Percentiles rank a stretch among this genome's conserved stretches.
phyloP scores from a whole-genome alignment of 305 asterid genomes.

The Fraxinus xanthoxyloides region DNA sequence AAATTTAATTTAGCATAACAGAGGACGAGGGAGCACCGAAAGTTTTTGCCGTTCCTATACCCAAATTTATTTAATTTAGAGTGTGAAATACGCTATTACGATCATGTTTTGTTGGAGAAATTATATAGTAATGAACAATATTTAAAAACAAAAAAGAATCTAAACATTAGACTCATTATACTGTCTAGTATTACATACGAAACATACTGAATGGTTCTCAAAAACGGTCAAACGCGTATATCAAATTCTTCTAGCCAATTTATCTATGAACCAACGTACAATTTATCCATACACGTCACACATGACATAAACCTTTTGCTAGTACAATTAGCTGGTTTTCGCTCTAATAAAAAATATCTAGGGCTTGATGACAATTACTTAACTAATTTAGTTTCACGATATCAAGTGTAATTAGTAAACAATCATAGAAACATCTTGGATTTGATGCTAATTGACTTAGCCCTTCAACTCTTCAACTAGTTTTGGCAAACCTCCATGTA shows the following conservation, averaged over 20 bases:
- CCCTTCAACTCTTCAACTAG: slow-evolving; percentile 17
- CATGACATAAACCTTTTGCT: slow-evolving; percentile 6
- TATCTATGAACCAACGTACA: not conserved
- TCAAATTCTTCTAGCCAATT: not conserved
- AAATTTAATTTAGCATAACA: too few species aligned
- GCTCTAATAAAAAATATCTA: slow-evolving; percentile 35
- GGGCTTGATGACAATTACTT: slow-evolving; percentile 33
- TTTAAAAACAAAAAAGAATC: too few species aligned
- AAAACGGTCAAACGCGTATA: not conserved
- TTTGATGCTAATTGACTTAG: slow-evolving; percentile 40
- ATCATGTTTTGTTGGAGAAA: not conserved
- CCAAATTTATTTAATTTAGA: not conserved
- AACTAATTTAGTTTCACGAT: slow-evolving; percentile 19
- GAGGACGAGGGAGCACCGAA: too few species aligned
- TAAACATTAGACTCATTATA: not conserved
- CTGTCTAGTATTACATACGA: not conserved
- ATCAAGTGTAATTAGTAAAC: slow-evolving; percentile 17
- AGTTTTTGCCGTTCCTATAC: not conserved
- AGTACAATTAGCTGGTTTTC: slow-evolving; percentile 35
- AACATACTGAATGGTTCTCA: not conserved
- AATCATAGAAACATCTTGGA: slow-evolving; percentile 29
- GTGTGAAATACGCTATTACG: not conserved
- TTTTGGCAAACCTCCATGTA: slow-evolving; percentile 17
- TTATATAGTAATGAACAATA: too few species aligned
- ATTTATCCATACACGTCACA: not conserved